phyloP scores from a whole-genome alignment of 805 yeast species.

The Starmerella apis region DNA sequence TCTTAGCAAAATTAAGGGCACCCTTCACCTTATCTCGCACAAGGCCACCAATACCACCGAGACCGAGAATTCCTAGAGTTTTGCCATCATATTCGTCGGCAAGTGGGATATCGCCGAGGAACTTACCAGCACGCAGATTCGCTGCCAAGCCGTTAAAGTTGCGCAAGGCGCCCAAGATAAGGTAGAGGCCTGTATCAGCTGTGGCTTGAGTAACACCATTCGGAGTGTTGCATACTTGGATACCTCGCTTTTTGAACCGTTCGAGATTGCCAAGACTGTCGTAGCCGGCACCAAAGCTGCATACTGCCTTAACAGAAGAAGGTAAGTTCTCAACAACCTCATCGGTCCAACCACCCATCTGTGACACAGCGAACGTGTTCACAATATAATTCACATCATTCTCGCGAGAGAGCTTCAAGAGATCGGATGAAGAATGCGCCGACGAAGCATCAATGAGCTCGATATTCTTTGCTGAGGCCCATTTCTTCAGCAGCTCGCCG shows the following conservation, averaged over 20 bases:
- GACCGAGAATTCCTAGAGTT: constrained; percentile 48
- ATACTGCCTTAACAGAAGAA: constrained; percentile 35
- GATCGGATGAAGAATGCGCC: constrained; percentile 35
- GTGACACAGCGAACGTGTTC: constrained; percentile 35
- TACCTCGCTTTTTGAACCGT: constrained; percentile 35
- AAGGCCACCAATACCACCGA: constrained; percentile 55
- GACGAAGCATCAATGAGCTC: constrained; percentile 39
- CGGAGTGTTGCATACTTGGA: constrained; percentile 47
- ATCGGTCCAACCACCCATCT: constrained; percentile 38
- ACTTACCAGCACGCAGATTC: constrained; percentile 38
- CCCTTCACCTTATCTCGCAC: constrained; percentile 43
- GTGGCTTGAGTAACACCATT: constrained; percentile 45
- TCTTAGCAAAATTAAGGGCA: constrained; percentile 40
- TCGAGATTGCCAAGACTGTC: constrained; percentile 40
- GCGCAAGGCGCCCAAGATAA: constrained; percentile 44
- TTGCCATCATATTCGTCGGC: constrained; percentile 45
- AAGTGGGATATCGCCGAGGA: constrained; percentile 37
- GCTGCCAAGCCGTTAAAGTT: constrained; percentile 39
- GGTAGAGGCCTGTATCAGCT: constrained; percentile 46
- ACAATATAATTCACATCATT: constrained; percentile 36
- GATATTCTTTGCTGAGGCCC: constrained; percentile 36
- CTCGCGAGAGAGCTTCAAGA: constrained; percentile 33
- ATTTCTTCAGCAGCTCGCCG: constrained; percentile 29
- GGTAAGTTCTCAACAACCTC: constrained; percentile 37
- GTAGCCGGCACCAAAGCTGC: constrained; percentile 51